A percentile compares a stretch with the other conserved stretches of the same genome.
Conservation (phyloP, 106 monocot species). For the Dioscorea dumetorum region DNA sequence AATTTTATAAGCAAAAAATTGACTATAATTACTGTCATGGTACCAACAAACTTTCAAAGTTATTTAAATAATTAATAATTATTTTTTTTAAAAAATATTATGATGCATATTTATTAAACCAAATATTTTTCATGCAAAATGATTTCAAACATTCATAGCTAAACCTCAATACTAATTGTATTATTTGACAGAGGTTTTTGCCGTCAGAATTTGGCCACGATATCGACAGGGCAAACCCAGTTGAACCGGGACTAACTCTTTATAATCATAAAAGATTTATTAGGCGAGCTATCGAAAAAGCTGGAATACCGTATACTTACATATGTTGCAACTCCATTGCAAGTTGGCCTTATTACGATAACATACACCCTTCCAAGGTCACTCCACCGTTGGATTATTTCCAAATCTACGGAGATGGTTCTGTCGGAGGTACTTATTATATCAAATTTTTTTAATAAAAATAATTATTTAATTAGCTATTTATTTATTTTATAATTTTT, state of each 20-base stretch:
- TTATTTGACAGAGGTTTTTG: constrained; percentile 26
- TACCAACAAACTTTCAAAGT: too few relatives aligned
- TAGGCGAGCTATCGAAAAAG: constrained; percentile 25
- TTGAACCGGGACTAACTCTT: constrained; percentile 22
- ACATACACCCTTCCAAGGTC: constrained; percentile 25
- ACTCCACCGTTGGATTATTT: constrained; percentile 28
- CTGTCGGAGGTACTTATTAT: constrained; percentile 16
- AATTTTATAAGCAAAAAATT: too few relatives aligned
- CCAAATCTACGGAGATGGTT: constrained; percentile 50
- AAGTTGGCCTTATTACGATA: constrained; percentile 25
- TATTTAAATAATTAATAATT: too few relatives aligned
- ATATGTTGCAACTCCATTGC: constrained; percentile 43
- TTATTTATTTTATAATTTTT: too few relatives aligned
- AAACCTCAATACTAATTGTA: too few relatives aligned
- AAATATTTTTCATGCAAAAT: too few relatives aligned
- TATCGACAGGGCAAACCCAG: constrained; percentile 23
- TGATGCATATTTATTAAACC: too few relatives aligned
- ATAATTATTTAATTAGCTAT: too few relatives aligned
- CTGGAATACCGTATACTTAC: constrained; percentile 35
- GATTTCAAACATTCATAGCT: too few relatives aligned
- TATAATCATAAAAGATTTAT: constrained; percentile 27
- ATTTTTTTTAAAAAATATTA: too few relatives aligned
- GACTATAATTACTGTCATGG: too few relatives aligned
- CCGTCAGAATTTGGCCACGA: constrained; percentile 62
- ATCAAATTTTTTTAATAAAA: not conserved